Conservation (phyloP, 2,329 filamentous ascomycete genomes). For the Trichoderma breve region DNA sequence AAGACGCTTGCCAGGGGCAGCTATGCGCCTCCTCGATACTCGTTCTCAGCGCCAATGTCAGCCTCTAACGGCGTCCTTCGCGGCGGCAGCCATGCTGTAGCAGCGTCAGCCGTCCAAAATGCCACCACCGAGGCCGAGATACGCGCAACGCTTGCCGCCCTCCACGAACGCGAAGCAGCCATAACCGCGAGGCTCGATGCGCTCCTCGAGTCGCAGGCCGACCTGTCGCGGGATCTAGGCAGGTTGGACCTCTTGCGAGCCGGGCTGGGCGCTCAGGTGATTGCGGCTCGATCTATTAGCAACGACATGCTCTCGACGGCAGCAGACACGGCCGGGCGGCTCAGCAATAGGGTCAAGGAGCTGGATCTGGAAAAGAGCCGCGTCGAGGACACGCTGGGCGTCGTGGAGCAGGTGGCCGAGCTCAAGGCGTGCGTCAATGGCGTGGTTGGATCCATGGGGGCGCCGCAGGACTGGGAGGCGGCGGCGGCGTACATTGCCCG, state of each 20-base stretch:
- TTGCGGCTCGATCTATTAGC: constrained; percentile 78
- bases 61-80: constrained; percentile 45
- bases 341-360: constrained; percentile 81
- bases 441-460: constrained; percentile 93
- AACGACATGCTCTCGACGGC: constrained; percentile 88
- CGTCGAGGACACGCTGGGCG: constrained; percentile 83
- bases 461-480: constrained; percentile 97
- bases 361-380: constrained; percentile 89
- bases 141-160: constrained; percentile 68
- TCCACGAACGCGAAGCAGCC: constrained; percentile 72
- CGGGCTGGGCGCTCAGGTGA: constrained; percentile 81
- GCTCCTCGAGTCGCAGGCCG: constrained; percentile 78
- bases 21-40: constrained; percentile 43
- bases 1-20: constrained; percentile 32
- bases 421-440: constrained; percentile 95
- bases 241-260: constrained; percentile 87
- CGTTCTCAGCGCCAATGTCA: constrained; percentile 46
- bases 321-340: constrained; percentile 77
- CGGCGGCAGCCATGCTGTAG: constrained; percentile 32
- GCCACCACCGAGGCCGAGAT: constrained; percentile 77
- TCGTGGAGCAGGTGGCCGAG: constrained; percentile 95
- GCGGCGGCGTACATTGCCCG: constrained; percentile 86
- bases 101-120: constrained; percentile 55
- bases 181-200: constrained; percentile 73
- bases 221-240: constrained; percentile 80